phyloP scores from a whole-genome alignment of 208 protist species.

The Herpetomonas muscarum region DNA sequence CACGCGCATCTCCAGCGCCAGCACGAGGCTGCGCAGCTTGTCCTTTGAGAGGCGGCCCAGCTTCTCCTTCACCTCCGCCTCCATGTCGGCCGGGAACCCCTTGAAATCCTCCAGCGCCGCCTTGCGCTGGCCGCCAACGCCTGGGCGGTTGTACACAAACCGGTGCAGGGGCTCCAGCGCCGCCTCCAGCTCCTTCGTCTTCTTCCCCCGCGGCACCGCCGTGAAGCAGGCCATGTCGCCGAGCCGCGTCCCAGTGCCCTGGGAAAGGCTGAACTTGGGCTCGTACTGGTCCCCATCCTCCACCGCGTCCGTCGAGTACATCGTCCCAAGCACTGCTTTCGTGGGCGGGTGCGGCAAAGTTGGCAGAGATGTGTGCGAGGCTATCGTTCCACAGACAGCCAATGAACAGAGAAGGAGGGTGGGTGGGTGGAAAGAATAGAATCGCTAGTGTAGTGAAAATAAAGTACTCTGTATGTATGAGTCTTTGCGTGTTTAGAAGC shows the following conservation, averaged over 20 bases:
- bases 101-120: conserved; percentile 49
- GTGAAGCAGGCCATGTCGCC: conserved; percentile 49
- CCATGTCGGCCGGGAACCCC: conserved; percentile 44
- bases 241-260: conserved; percentile 45
- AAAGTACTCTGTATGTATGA: no score
- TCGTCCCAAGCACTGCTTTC: no score
- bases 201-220: conserved; percentile 22
- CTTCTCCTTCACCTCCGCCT: conserved; percentile 29
- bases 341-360: no score
- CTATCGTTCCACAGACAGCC: no score
- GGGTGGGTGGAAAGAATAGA: no score
- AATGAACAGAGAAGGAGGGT: no score
- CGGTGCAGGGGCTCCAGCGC: conserved; percentile 70
- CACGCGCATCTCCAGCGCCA: conserved; percentile 41
- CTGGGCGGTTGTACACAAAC: conserved; percentile 59
- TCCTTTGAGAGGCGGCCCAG: conserved; percentile 44
- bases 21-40: conserved; percentile 48
- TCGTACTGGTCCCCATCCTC: no score
- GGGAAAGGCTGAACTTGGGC: conserved; percentile 40
- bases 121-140: conserved; percentile 36
- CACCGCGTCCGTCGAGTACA: no score
- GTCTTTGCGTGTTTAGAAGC: no score
- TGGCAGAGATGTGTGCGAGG: no score
- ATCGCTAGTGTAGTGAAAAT: no score
- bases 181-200: conserved; percentile 34